Conservation (phyloP, 2,329 filamentous ascomycete genomes). For the Eutypa lata region DNA sequence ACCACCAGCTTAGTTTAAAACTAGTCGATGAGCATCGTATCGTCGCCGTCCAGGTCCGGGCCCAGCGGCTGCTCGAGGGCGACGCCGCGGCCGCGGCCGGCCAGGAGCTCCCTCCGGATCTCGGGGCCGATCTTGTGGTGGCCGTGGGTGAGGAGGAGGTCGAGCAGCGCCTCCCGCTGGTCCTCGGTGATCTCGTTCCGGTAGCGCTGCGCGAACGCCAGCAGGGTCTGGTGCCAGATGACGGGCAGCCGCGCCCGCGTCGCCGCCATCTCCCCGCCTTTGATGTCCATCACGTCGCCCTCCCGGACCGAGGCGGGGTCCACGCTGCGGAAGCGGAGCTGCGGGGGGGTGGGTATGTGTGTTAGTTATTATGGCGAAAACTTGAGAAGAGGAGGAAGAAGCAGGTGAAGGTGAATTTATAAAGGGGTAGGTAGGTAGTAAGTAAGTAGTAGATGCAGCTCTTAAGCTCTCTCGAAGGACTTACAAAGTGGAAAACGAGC, state of each 20-base stretch:
- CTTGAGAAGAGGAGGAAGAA: neutral
- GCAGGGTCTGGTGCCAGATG: conserved; percentile 90
- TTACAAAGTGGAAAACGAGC: conserved; percentile 83
- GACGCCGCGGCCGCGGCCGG: conserved; percentile 81
- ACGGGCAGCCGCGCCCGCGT: conserved; percentile 71
- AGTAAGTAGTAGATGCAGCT: too few relatives aligned
- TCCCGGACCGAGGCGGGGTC: conserved; percentile 56
- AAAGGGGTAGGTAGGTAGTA: too few relatives aligned
- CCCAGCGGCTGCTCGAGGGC: conserved; percentile 60
- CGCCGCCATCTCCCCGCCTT: conserved; percentile 44
- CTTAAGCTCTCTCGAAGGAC: too few relatives aligned
- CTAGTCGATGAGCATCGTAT: conserved; percentile 78
- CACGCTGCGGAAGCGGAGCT: conserved; percentile 73
- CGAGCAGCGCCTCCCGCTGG: conserved; percentile 84
- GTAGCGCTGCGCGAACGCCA: conserved; percentile 92
- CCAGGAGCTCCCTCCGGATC: conserved; percentile 82
- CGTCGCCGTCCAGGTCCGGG: conserved; percentile 68
- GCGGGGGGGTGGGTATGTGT: neutral
- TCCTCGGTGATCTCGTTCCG: conserved; percentile 95
- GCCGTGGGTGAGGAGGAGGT: conserved; percentile 78
- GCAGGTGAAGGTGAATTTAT: too few relatives aligned
- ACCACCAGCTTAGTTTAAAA: neutral
- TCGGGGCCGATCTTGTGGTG: conserved; percentile 89
- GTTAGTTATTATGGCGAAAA: too few relatives aligned
- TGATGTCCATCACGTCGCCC: conserved; percentile 53